Evolutionary conservation across 129 eudicot genomes (phyloP), one percentile per base, ranked within the genome.

Genomic region (Tanacetum coccineum): DNA sequence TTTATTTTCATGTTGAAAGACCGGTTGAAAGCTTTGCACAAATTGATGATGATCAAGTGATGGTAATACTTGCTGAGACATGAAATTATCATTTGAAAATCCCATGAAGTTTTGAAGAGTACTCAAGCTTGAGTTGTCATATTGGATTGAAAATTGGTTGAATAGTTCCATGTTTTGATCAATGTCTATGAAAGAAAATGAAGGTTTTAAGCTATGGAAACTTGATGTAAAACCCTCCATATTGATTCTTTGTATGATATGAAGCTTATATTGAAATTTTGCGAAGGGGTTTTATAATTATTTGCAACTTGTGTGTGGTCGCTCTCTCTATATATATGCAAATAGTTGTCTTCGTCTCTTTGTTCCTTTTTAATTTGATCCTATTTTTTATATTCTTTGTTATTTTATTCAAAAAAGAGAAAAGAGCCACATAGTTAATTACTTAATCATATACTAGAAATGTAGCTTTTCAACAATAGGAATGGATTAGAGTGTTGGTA

Each of bases 211-310:
- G 64, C 44, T 89, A 18, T 76, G 85, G 42, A 77, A 47, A 50
- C 74, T 73, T 73, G 83, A 76, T 30, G 73, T 57, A 77, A 78
- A 88, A 48, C 83, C 75, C 78, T 84, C 96, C 92, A 85, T 88
- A 21, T 39, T 42, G 50, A 36, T 22, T 74, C 22, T 61, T 18
- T 19, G n/a, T 61, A 17, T 39, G 26, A 61, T 52, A 17, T 56
- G 49, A 58, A 76, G 80, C 48, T 60, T 58, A 42, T 72, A 64
- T 36, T 73, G 57, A 56, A 36, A 64, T 76, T 61, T 67, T 30
- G 64, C 32, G 65, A 82, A 59, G 58, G 75, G 62, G 50, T 74
- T 74, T 44, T 77, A n/a, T n/a, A n/a, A n/a, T n/a, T n/a, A 17
- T 73, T 61, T 80, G 70, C 68, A 54, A 30, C 45, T 74, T 65